Conservation (phyloP, 106 monocot species). For the Apostasia shenzhenica region DNA sequence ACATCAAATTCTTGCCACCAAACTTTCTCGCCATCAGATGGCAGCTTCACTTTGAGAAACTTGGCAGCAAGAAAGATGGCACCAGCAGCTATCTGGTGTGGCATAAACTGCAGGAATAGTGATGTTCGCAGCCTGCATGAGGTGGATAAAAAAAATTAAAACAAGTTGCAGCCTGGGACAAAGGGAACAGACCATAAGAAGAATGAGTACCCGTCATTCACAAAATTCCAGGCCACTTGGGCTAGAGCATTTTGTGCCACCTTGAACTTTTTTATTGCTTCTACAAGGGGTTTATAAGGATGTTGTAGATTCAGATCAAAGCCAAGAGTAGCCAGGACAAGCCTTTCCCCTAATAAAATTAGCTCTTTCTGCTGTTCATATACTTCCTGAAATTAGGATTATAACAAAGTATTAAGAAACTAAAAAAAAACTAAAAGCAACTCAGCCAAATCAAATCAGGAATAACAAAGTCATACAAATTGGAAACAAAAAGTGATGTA, state of each 20-base stretch:
- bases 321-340: slow-evolving; percentile 72
- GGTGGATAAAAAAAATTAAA: slow-evolving; percentile 9
- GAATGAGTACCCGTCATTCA: slow-evolving; percentile 70
- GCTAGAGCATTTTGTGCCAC: slow-evolving; percentile 77
- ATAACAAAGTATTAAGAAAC: neutral
- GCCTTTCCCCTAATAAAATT: slow-evolving; percentile 60
- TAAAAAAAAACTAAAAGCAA: neutral
- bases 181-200: neutral
- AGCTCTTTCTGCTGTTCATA: slow-evolving; percentile 83
- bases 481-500: neutral
- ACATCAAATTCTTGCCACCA: slow-evolving; percentile 63
- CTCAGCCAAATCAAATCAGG: neutral
- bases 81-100: slow-evolving; percentile 80
- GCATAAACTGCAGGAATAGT: slow-evolving; percentile 63
- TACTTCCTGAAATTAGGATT: slow-evolving; percentile 43
- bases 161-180: neutral
- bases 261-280: slow-evolving; percentile 82
- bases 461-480: neutral
- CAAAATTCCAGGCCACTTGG: slow-evolving; percentile 87
- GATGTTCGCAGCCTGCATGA: slow-evolving; percentile 64
- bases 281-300: slow-evolving; percentile 75
- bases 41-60: slow-evolving; percentile 67
- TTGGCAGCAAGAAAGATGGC: slow-evolving; percentile 77
- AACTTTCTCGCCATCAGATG: slow-evolving; percentile 54
- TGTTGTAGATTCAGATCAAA: slow-evolving; percentile 85